phyloP scores from a whole-genome alignment of 345 rosid genomes.

The Anacardium occidentale region DNA sequence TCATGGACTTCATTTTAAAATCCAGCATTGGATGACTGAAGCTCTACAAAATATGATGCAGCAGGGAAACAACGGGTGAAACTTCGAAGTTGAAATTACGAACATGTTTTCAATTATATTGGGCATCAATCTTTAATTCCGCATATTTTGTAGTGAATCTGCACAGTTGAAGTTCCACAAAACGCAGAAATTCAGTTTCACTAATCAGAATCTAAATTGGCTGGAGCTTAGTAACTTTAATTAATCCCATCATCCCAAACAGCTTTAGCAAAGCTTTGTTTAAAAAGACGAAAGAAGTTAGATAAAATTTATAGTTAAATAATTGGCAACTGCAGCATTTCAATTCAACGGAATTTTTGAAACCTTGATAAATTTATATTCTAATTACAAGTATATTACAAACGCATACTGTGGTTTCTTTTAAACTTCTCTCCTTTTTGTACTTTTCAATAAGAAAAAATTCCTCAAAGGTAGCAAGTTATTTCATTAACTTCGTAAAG shows the following conservation, averaged over 20 bases:
- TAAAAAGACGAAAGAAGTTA: no score
- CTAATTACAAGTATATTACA: background rate
- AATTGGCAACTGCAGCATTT: background rate
- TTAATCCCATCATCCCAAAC: no score
- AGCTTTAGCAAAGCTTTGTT: no score
- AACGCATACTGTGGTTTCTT: background rate
- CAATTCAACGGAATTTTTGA: background rate
- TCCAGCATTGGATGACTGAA: background rate
- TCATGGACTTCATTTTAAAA: no score
- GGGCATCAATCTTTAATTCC: background rate
- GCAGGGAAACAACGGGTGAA: background rate
- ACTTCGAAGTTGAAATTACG: background rate
- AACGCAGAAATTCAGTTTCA: no score
- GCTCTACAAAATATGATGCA: background rate
- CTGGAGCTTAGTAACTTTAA: background rate
- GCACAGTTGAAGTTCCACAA: background rate
- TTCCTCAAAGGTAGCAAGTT: background rate
- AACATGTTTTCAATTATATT: background rate
- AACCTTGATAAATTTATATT: background rate
- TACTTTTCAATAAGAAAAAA: background rate
- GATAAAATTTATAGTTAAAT: no score
- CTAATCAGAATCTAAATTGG: background rate
- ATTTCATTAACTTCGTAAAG: conserved; percentile 3
- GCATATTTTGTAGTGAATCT: background rate
- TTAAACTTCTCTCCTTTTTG: background rate